Conservation (phyloP, 73 alveolate genomes). For the Stentor roeselii region DNA sequence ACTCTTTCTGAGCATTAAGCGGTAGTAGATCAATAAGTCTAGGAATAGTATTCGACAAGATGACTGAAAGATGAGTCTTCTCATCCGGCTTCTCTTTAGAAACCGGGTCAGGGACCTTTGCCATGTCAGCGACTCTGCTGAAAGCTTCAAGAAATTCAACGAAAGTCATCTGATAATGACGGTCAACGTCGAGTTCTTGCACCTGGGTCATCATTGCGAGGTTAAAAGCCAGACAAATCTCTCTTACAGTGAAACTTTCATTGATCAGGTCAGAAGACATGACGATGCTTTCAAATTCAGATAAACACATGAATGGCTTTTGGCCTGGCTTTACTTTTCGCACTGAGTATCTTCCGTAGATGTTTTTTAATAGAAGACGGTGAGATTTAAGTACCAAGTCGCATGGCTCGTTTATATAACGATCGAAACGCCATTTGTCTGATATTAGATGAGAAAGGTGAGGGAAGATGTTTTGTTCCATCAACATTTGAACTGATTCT, state of each 20-base stretch:
- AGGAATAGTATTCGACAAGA: background rate
- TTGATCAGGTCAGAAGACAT: slow-evolving; percentile 51
- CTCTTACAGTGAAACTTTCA: slow-evolving; percentile 69
- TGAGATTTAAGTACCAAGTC: slow-evolving; percentile 50
- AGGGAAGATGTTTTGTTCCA: slow-evolving; percentile 36
- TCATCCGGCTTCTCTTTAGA: slow-evolving; percentile 14
- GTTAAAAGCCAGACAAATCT: slow-evolving; percentile 62
- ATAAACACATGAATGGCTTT: slow-evolving; percentile 52
- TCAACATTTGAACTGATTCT: slow-evolving; percentile 52
- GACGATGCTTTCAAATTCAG: slow-evolving; percentile 67
- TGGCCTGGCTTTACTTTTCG: slow-evolving; percentile 26
- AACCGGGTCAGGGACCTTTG: slow-evolving; percentile 35
- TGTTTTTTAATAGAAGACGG: slow-evolving; percentile 37
- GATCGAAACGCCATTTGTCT: slow-evolving; percentile 54
- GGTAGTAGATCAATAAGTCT: slow-evolving; percentile 3
- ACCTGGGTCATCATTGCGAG: slow-evolving; percentile 79
- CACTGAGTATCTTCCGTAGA: slow-evolving; percentile 42
- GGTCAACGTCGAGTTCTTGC: slow-evolving; percentile 65
- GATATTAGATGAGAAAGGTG: slow-evolving; percentile 19
- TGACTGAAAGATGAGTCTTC: background rate
- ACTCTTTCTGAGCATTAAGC: slow-evolving; percentile 1
- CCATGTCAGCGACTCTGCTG: slow-evolving; percentile 74
- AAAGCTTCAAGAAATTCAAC: slow-evolving; percentile 75
- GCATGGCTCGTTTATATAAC: slow-evolving; percentile 61
- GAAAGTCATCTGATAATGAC: slow-evolving; percentile 67